These are phyloP conservation scores for Diaporthe ilicicola DNA, from an alignment of 2,329 filamentous ascomycete species.

Conservation along the genomic window DNA sequence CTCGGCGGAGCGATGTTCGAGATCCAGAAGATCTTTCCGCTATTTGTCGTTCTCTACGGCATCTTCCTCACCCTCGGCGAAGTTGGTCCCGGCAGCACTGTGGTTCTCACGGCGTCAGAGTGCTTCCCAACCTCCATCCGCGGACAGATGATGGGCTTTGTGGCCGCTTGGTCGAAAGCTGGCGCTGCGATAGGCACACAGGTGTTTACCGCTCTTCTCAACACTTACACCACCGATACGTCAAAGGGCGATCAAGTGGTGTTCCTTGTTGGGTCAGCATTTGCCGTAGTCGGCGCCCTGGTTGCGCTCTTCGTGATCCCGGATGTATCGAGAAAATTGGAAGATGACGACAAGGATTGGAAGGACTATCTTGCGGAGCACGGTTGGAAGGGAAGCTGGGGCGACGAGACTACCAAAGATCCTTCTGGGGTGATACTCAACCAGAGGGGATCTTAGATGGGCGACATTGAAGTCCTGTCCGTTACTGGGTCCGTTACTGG, in stretches of 20 bases:
- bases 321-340: constrained; percentile 50
- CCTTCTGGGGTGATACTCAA: constrained; percentile 39
- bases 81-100: constrained; percentile 57
- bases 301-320: constrained; percentile 56
- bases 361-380: constrained; percentile 52
- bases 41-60: constrained; percentile 61
- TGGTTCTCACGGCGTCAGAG: constrained; percentile 52
- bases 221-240: constrained; percentile 48
- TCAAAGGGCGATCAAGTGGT: constrained; percentile 56
- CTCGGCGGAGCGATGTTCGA: constrained; percentile 55
- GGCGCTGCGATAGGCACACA: constrained; percentile 59
- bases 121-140: constrained; percentile 59
- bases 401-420: constrained; percentile 42
- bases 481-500: too few species aligned
- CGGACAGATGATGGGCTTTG: constrained; percentile 58
- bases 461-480: too few species aligned
- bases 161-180: constrained; percentile 56
- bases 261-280: constrained; percentile 59
- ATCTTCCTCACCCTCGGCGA: constrained; percentile 58
- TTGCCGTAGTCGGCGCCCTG: constrained; percentile 55
- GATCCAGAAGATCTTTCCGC: constrained; percentile 56
- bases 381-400: constrained; percentile 50
- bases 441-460: constrained; percentile 27
- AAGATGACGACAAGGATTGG: constrained; percentile 54
- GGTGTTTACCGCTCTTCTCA: constrained; percentile 60